phyloP scores from a whole-genome alignment of 257 asterid species.

The Solanum tarijense region DNA sequence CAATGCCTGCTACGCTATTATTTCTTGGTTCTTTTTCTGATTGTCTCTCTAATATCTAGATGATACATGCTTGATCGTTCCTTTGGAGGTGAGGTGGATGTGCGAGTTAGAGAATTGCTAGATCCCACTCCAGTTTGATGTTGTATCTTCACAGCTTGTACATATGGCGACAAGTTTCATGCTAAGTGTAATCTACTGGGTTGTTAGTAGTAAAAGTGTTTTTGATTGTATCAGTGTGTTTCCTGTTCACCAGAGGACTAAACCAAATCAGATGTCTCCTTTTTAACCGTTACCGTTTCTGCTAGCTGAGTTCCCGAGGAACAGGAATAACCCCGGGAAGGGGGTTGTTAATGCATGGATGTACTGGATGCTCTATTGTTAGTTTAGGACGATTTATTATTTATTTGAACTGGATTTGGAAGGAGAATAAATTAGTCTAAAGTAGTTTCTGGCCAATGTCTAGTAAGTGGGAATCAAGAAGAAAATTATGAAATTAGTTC shows the following conservation, averaged over 20 bases:
- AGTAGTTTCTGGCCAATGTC: not conserved
- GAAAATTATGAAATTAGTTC: not conserved
- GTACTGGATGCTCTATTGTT: not conserved
- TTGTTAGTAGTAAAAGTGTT: not conserved
- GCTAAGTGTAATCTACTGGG: not conserved
- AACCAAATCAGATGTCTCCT: not conserved
- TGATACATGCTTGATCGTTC: slow-evolving; percentile 10
- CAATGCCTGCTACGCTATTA: not conserved
- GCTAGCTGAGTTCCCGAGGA: not conserved
- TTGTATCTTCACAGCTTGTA: not conserved
- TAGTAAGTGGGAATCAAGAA: not conserved
- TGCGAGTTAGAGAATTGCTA: not conserved
- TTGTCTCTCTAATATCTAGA: not conserved
- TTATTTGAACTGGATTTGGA: not conserved
- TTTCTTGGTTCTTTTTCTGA: not conserved
- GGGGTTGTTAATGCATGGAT: not conserved
- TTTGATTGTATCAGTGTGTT: not conserved
- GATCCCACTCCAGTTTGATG: not conserved
- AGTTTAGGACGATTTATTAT: not conserved
- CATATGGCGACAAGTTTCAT: not conserved
- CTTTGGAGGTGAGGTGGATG: not conserved
- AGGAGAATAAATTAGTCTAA: not conserved
- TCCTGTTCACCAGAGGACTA: not conserved
- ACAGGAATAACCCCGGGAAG: not conserved
- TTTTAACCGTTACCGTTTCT: not conserved